Evolutionary conservation across 1,284 basidiomycete genomes (phyloP).

Genomic region (Ceratobasidium sp.): DNA sequence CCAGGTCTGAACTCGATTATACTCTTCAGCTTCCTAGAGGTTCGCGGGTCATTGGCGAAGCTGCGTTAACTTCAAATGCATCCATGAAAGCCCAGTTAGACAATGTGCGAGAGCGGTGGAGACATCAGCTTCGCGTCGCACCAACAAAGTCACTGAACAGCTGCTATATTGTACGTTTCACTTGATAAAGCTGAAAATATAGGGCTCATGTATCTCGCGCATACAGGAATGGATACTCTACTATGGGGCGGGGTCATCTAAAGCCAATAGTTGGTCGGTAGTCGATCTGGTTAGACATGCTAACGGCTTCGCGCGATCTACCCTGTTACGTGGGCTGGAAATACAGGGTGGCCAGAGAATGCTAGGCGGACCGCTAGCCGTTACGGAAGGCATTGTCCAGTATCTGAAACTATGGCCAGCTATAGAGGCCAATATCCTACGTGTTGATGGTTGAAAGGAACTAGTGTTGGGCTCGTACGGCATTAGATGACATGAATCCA

Average conservation of each 20-base stretch:
- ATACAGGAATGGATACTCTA: slow-evolving; percentile 19
- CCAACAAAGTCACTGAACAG: not conserved
- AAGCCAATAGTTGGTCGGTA: not conserved
- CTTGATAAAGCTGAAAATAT: no score
- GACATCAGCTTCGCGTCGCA: not conserved
- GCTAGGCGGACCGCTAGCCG: not conserved
- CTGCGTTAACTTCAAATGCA: not conserved
- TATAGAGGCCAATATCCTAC: not conserved
- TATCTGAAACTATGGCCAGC: not conserved
- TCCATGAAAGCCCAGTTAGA: not conserved
- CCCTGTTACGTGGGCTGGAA: not conserved
- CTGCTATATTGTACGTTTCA: slow-evolving; percentile 28
- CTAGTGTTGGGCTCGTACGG: no score
- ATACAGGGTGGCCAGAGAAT: no score
- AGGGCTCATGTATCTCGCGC: not conserved
- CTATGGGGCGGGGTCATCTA: not conserved
- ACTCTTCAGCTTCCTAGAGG: not conserved
- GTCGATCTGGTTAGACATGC: not conserved
- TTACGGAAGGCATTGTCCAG: not conserved
- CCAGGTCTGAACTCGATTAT: not conserved
- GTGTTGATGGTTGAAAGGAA: not conserved
- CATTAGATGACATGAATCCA: no score
- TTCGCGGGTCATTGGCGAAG: not conserved
- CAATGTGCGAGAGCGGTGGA: not conserved
- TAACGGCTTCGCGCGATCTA: not conserved